phyloP scores from a whole-genome alignment of 2,329 filamentous ascomycete species.

The Didymosphaeria variabile region DNA sequence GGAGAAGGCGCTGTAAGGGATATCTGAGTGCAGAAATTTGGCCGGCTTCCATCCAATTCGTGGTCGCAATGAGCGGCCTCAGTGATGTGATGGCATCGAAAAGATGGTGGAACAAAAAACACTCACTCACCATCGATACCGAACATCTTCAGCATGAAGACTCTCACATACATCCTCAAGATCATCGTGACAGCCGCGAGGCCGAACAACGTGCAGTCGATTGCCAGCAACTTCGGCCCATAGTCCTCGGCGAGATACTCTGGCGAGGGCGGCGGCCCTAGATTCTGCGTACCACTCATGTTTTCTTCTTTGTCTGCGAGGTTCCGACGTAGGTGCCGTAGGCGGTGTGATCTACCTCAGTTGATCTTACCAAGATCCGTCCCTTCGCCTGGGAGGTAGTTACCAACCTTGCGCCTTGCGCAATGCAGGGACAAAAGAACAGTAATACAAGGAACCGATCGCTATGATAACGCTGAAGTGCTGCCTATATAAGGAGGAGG shows the following conservation, averaged over 20 bases:
- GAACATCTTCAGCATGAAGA: constrained; percentile 30
- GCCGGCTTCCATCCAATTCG: too few species aligned
- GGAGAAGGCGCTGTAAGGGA: too few species aligned
- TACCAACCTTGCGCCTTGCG: background rate
- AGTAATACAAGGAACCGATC: background rate
- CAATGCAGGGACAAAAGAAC: constrained; percentile 6
- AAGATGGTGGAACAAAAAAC: background rate
- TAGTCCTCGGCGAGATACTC: constrained; percentile 50
- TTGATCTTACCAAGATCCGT: background rate
- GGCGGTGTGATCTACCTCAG: background rate
- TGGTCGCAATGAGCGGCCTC: too few species aligned
- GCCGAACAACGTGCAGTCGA: constrained; percentile 50
- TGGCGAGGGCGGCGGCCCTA: constrained; percentile 26
- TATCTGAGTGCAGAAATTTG: too few species aligned
- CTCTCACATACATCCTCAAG: constrained; percentile 30
- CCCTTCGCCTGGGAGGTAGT: background rate
- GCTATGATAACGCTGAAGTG: background rate
- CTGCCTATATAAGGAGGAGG: constrained; percentile 9
- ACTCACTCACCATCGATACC: constrained; percentile 5
- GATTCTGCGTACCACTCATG: constrained; percentile 11
- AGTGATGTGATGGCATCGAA: too few species aligned
- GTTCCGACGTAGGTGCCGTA: background rate
- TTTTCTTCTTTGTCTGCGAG: constrained; percentile 3
- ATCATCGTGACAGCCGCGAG: constrained; percentile 35
- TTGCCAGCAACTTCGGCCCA: constrained; percentile 49